A percentile compares a stretch with the other conserved stretches of the same genome.
phyloP scores from a whole-genome alignment of 108 stramenopile genomes.

The Chaetoceros tenuissimus region DNA sequence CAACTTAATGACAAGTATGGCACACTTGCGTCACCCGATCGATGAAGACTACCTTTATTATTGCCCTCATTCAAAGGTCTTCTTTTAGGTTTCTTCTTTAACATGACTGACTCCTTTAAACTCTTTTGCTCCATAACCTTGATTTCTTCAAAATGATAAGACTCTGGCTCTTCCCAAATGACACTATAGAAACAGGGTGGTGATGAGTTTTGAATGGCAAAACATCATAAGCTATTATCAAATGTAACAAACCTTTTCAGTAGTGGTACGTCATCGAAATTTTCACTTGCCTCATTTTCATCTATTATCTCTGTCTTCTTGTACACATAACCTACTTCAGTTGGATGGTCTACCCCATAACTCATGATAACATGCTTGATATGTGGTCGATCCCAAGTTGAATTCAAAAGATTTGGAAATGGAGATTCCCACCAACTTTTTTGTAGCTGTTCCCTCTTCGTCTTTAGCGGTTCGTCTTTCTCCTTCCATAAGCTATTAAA shows the following conservation, averaged over 20 bases:
- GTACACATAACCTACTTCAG: constrained; percentile 72
- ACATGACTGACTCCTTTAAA: constrained; percentile 31
- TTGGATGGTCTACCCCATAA: constrained; percentile 77
- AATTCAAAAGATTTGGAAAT: constrained; percentile 55
- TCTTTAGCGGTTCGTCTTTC: constrained; percentile 43
- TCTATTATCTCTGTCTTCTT: constrained; percentile 13
- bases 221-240: too few relatives aligned
- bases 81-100: constrained; percentile 47
- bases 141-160: constrained; percentile 25
- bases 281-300: constrained; percentile 11
- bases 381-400: constrained; percentile 70
- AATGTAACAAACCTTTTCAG: too few relatives aligned
- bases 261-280: too few relatives aligned
- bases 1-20: constrained; percentile 71
- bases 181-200: constrained; percentile 37
- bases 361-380: constrained; percentile 82
- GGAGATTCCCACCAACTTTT: constrained; percentile 52
- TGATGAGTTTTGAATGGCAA: too few relatives aligned
- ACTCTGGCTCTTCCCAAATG: constrained; percentile 57
- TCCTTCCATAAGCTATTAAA: constrained; percentile 71
- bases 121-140: constrained; percentile 11
- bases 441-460: constrained; percentile 60
- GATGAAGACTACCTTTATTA: constrained; percentile 24
- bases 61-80: constrained; percentile 12
- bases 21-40: constrained; percentile 82